phyloP scores from a whole-genome alignment of 2,329 filamentous ascomycete species.

The Colletotrichum kahawae region DNA sequence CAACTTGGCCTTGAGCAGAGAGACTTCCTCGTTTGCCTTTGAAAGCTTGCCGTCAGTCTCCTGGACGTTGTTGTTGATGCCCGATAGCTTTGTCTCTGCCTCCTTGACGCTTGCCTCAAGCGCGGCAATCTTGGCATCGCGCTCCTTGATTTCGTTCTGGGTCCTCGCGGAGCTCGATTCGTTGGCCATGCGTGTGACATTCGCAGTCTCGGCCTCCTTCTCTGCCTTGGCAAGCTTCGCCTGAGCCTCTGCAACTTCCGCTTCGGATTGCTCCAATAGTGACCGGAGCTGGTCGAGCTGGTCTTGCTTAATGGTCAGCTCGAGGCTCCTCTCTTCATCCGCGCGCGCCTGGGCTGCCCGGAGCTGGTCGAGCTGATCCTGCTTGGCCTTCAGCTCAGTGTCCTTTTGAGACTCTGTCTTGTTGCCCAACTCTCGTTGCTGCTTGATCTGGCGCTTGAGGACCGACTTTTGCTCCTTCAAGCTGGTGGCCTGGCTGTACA shows the following conservation, averaged over 20 bases:
- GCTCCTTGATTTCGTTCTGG: constrained; percentile 42
- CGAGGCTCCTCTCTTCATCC: constrained; percentile 60
- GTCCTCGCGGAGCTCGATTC: constrained; percentile 23
- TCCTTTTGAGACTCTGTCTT: constrained; percentile 79
- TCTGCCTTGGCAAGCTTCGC: constrained; percentile 54
- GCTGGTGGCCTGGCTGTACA: constrained; percentile 77
- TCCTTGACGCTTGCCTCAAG: constrained; percentile 46
- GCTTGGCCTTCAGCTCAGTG: constrained; percentile 63
- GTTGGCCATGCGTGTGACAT: constrained; percentile 24
- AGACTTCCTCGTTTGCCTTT: constrained; percentile 45
- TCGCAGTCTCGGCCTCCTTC: constrained; percentile 49
- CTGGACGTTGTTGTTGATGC: constrained; percentile 33
- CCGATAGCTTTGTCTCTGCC: constrained; percentile 34
- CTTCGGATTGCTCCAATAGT: constrained; percentile 40
- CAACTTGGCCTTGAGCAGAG: constrained; percentile 41
- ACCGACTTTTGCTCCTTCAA: constrained; percentile 89
- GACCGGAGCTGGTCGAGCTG: constrained; percentile 48
- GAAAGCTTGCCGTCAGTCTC: constrained; percentile 35
- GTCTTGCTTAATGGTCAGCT: constrained; percentile 60
- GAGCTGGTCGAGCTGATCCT: constrained; percentile 56
- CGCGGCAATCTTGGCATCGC: constrained; percentile 41
- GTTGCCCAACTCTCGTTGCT: constrained; percentile 90
- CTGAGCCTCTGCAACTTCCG: constrained; percentile 44
- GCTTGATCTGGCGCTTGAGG: constrained; percentile 89
- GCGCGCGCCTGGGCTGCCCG: constrained; percentile 25